Evolutionary conservation across 345 rosid species (phyloP).

Genomic region (Gossypium arboreum): DNA sequence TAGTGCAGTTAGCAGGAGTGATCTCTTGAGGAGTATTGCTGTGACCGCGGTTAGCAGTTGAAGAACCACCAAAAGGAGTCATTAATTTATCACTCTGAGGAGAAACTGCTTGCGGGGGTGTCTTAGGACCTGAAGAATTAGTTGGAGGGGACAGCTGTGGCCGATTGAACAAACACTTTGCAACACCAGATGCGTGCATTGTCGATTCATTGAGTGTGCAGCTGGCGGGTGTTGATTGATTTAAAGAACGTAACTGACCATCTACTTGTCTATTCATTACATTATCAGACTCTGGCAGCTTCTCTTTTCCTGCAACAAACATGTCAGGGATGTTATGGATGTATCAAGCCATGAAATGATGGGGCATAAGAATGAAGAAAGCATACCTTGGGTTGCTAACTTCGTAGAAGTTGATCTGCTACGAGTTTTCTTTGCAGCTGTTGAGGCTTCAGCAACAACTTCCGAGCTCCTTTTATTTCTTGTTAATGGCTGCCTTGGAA

Average conservation of each 20-base stretch:
- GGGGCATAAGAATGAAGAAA: slow-evolving; percentile 8
- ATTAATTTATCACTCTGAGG: slow-evolving; percentile 33
- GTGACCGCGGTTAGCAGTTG: slow-evolving; percentile 31
- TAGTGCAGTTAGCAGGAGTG: slow-evolving; percentile 62
- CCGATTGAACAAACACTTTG: slow-evolving; percentile 68
- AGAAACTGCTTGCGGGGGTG: slow-evolving; percentile 56
- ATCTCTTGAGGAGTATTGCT: slow-evolving; percentile 38
- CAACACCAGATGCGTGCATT: slow-evolving; percentile 45
- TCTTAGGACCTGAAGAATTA: slow-evolving; percentile 46
- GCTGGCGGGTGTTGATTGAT: slow-evolving; percentile 21
- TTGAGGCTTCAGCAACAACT: slow-evolving; percentile 32
- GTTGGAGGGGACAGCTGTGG: slow-evolving; percentile 31
- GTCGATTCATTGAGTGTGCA: slow-evolving; percentile 19
- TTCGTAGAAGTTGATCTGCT: slow-evolving; percentile 25
- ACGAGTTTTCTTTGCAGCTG: slow-evolving; percentile 45
- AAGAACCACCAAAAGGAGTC: slow-evolving; percentile 33
- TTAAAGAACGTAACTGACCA: slow-evolving; percentile 25
- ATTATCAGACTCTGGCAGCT: slow-evolving; percentile 16
- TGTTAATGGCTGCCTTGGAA: slow-evolving; percentile 28
- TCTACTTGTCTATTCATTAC: slow-evolving; percentile 9
- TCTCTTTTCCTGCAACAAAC: slow-evolving; percentile 14
- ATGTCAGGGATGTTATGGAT: neutral
- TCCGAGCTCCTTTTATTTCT: slow-evolving; percentile 48
- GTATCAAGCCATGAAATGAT: neutral
- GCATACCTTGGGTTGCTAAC: slow-evolving; percentile 37